Base-by-base conservation (phyloP, 352 stramenopile genomes). In the Sclerospora graminicola region DNA sequence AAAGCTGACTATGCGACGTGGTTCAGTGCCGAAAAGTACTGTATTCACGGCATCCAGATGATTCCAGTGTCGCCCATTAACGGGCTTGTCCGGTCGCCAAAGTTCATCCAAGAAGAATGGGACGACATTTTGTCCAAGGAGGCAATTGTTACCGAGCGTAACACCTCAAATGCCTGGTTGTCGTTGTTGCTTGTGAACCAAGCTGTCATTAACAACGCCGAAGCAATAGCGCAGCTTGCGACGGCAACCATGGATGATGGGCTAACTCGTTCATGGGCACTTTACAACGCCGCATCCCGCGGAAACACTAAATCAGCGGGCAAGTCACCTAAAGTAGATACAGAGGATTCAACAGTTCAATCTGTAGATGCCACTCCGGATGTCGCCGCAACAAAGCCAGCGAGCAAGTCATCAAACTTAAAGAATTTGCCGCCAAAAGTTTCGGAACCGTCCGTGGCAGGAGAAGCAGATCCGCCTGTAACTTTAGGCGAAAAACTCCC, bases 1-100 rank as follows among this genome's bases (percentile, higher is more conserved):
- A 88, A 88, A 56, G 66, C 33, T 5, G 67, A 82, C 63, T 89
- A 89, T 47, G 55, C 76, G 30, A 84, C 72, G 39, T 88, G 72
- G 72, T 88, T 88, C 58, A 84, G 72, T 24, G 41, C 69, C n/a
- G 72, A 85, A 36, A 82, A 79, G 47, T 70, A 84, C 54, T 81
- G 63, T 40, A 88, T 88, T 51, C 76, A 88, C 45, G 76, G 76
- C 33, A 88, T 88, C 39, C 76, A 88, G 45, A 88, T 88, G 76
- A 76, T 87, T 40, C 75, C 68, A 0, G 69, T 86, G 33, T 84
- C 69, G 8, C 74, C 78, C 11, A 81, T 87, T 42, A 86, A 76
- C 37, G 74, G 78, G 23, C 53, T 83, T 16, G 71, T 82, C 34
- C 77, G 77, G 33, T 78, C 71, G 8, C 35, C 48, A 6, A 61